Conservation (phyloP, 352 stramenopile species). For the Globisporangium paroecandrum region DNA sequence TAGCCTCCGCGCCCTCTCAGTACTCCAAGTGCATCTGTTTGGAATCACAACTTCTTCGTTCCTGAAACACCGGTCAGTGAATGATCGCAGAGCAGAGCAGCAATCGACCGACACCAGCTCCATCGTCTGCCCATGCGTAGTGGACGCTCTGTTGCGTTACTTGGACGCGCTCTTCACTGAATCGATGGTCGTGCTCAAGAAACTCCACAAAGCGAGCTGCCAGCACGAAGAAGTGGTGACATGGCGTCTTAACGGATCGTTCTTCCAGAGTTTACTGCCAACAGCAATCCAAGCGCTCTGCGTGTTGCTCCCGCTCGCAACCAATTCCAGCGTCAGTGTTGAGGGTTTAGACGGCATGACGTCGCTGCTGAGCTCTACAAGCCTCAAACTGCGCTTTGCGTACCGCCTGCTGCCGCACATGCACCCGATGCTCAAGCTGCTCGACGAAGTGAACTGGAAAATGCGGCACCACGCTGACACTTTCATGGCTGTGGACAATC, state of each 20-base stretch:
- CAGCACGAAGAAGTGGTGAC: constrained; percentile 55
- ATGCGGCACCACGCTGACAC: constrained; percentile 18
- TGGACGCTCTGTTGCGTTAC: constrained; percentile 33
- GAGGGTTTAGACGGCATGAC: too few relatives aligned
- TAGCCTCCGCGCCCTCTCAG: constrained; percentile 26
- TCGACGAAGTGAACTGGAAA: constrained; percentile 66
- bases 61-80: neutral
- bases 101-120: neutral
- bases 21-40: constrained; percentile 46
- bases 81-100: neutral
- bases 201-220: constrained; percentile 45
- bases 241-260: constrained; percentile 44
- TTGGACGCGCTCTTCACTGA: constrained; percentile 36
- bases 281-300: constrained; percentile 45
- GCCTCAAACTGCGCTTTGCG: constrained; percentile 22
- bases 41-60: constrained; percentile 18
- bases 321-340: neutral
- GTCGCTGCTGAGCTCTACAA: too few relatives aligned
- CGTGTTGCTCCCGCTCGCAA: constrained; percentile 19
- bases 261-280: constrained; percentile 45
- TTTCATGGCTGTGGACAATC: constrained; percentile 20
- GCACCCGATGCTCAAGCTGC: constrained; percentile 46
- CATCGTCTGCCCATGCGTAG: constrained; percentile 17
- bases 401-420: constrained; percentile 38
- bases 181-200: constrained; percentile 35